phyloP scores from a whole-genome alignment of 352 stramenopile genomes.

The Pythium oligandrum region DNA sequence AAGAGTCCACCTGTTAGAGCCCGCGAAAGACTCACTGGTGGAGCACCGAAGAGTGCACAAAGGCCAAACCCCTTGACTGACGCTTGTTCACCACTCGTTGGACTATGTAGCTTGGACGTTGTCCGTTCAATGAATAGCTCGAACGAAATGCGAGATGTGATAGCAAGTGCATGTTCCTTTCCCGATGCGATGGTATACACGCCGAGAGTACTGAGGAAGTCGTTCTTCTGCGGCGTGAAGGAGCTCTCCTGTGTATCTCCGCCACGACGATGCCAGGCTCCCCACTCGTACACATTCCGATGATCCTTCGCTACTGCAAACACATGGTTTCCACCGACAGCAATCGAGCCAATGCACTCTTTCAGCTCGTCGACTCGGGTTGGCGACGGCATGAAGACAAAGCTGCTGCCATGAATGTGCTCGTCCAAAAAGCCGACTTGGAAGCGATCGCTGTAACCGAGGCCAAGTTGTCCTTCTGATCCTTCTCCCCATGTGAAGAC shows the following conservation, averaged over 20 bases:
- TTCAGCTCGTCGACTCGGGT: slow-evolving; percentile 52
- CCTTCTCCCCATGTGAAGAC: slow-evolving; percentile 74
- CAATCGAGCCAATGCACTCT: slow-evolving; percentile 45
- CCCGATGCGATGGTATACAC: slow-evolving; percentile 46
- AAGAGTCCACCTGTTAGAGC: slow-evolving; percentile 32
- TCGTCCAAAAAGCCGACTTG: slow-evolving; percentile 63
- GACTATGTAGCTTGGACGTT: neutral
- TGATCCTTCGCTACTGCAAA: slow-evolving; percentile 49
- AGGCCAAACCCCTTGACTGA: slow-evolving; percentile 33
- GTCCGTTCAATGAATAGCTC: slow-evolving; percentile 21
- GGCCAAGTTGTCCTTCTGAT: slow-evolving; percentile 63
- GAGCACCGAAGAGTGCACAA: slow-evolving; percentile 46
- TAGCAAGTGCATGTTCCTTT: slow-evolving; percentile 60
- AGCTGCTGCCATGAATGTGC: slow-evolving; percentile 66
- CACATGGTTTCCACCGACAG: slow-evolving; percentile 64
- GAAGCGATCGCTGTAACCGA: slow-evolving; percentile 61
- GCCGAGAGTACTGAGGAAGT: slow-evolving; percentile 34
- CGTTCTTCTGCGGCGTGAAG: slow-evolving; percentile 44
- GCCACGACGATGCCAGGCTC: slow-evolving; percentile 48
- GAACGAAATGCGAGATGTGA: slow-evolving; percentile 39
- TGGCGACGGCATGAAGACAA: slow-evolving; percentile 67
- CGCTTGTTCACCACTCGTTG: neutral
- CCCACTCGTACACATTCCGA: slow-evolving; percentile 62
- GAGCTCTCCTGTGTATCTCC: slow-evolving; percentile 44
- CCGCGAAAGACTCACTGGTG: slow-evolving; percentile 36